phyloP scores from a whole-genome alignment of 306 rosid genomes.

The Abrus precatorius region DNA sequence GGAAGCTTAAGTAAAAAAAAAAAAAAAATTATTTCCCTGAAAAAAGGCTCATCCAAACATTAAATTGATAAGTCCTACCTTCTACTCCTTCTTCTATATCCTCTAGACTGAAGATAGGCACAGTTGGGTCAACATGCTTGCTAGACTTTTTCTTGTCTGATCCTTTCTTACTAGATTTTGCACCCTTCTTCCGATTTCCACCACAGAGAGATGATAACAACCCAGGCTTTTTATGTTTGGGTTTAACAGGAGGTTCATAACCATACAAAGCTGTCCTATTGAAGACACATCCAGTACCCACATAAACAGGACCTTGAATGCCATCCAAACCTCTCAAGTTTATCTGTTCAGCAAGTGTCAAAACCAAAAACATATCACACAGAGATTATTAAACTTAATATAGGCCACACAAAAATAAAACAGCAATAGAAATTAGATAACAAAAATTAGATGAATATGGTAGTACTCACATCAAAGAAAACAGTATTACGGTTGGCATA shows the following conservation, averaged over 20 bases:
- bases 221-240: slow-evolving; percentile 80
- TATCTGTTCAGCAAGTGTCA: slow-evolving; percentile 63
- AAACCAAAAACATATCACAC: slow-evolving; percentile 16
- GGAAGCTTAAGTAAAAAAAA: not conserved
- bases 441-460: not conserved
- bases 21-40: not conserved
- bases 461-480: slow-evolving; percentile 87
- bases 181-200: slow-evolving; percentile 73
- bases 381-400: not conserved
- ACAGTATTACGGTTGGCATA: slow-evolving; percentile 97
- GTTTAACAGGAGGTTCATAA: slow-evolving; percentile 92
- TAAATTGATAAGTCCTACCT: slow-evolving; percentile 55
- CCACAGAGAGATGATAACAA: slow-evolving; percentile 78
- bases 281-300: slow-evolving; percentile 98
- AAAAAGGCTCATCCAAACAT: too few species aligned
- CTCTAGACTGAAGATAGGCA: slow-evolving; percentile 85
- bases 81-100: slow-evolving; percentile 98
- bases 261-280: slow-evolving; percentile 95
- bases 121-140: slow-evolving; percentile 79
- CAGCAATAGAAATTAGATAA: slow-evolving; percentile 13
- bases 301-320: slow-evolving; percentile 98
- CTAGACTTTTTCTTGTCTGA: slow-evolving; percentile 85
- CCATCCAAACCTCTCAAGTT: slow-evolving; percentile 99
- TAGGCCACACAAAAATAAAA: slow-evolving; percentile 1
- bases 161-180: slow-evolving; percentile 79